Conservation (phyloP, 2,329 filamentous ascomycete species). For the Cladosporium sp. region DNA sequence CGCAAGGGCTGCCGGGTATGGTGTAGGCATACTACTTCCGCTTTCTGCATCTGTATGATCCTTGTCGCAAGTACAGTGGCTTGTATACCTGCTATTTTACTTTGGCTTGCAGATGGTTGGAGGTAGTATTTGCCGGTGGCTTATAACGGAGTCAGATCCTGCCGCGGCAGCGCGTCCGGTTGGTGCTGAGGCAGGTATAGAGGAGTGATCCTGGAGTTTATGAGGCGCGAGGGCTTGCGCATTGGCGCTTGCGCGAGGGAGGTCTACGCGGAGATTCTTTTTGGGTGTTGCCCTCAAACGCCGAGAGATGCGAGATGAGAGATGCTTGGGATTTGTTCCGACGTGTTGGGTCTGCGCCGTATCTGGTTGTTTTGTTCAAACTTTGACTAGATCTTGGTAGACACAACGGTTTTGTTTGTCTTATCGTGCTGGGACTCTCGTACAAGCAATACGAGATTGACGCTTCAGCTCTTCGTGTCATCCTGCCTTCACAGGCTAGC, state of each 20-base stretch:
- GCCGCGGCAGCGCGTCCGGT: background rate
- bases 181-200: background rate
- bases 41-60: slow-evolving; percentile 1
- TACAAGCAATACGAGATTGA: no score
- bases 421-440: no score
- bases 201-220: background rate
- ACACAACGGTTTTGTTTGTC: no score
- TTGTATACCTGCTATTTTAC: background rate
- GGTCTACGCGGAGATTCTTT: no score
- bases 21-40: background rate
- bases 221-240: background rate
- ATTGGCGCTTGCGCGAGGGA: no score
- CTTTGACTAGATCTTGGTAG: no score
- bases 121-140: background rate
- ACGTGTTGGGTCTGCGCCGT: no score
- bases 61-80: background rate
- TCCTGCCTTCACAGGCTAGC: no score
- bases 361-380: no score
- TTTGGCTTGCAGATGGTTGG: background rate
- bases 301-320: no score
- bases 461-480: no score
- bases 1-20: background rate
- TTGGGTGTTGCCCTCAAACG: no score
- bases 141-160: background rate
- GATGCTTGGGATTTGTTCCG: background rate